Evolutionary conservation across 31 red algal genomes (phyloP).

Genomic region (Porphyra umbilicalis): DNA sequence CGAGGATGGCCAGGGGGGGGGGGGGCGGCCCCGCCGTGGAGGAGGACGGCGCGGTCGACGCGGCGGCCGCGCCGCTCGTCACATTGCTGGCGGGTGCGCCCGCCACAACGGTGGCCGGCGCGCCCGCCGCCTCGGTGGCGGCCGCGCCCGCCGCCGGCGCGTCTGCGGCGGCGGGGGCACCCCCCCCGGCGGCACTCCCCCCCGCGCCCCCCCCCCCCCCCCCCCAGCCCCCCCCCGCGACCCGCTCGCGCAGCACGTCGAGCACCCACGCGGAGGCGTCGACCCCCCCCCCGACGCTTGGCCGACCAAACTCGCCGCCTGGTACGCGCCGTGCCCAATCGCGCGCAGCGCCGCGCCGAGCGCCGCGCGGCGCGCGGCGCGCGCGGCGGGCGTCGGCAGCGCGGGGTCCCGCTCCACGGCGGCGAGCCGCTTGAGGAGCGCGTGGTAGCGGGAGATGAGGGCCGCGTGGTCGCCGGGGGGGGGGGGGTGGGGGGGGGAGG

Average conservation of each 20-base stretch:
- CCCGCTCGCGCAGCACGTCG: neutral
- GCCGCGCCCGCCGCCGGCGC: neutral
- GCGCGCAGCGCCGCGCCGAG: conserved; percentile 20
- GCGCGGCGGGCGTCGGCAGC: conserved; percentile 17
- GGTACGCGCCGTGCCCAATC: conserved; percentile 27
- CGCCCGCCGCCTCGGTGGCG: neutral
- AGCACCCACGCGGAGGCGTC: conserved; percentile 50
- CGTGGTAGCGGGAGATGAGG: conserved; percentile 31
- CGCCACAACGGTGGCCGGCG: too few species aligned
- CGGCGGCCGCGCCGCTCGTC: too few species aligned
- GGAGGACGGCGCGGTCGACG: too few species aligned
- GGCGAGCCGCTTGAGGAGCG: conserved; percentile 32
- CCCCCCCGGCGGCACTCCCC: neutral
- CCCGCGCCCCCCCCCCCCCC: neutral
- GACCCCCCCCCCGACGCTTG: conserved; percentile 23
- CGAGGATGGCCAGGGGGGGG: conserved; percentile 14
- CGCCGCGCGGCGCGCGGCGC: conserved; percentile 5
- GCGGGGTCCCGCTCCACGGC: conserved; percentile 5
- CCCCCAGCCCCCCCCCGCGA: neutral
- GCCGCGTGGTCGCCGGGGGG: neutral
- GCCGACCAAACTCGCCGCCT: conserved; percentile 27
- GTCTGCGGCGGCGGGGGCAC: neutral
- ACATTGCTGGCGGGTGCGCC: too few species aligned
- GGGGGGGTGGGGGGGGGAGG: too few species aligned
- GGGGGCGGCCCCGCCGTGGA: too few species aligned